phyloP scores from a whole-genome alignment of 2,329 filamentous ascomycete genomes.

The Diplocarpon mali region DNA sequence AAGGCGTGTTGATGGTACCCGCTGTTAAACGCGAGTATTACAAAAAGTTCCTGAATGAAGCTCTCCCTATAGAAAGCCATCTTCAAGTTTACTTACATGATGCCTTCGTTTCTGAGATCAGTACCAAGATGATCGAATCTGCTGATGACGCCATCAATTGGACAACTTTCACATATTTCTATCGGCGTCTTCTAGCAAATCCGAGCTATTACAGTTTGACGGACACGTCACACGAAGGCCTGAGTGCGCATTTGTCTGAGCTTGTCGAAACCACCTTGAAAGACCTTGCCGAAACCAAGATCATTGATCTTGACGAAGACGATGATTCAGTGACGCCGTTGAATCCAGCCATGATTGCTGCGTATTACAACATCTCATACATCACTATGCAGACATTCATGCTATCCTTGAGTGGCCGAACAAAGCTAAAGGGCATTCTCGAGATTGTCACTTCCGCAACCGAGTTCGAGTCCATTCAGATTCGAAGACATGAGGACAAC shows the following conservation, averaged over 20 bases:
- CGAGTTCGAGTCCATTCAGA: conserved; percentile 92
- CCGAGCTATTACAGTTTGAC: conserved; percentile 91
- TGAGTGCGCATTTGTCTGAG: conserved; percentile 92
- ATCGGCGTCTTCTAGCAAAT: conserved; percentile 85
- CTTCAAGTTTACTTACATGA: conserved; percentile 87
- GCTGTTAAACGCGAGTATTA: conserved; percentile 94
- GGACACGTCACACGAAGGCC: conserved; percentile 78
- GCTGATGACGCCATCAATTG: conserved; percentile 97
- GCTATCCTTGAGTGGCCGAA: conserved; percentile 75
- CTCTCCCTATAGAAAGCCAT: conserved; percentile 88
- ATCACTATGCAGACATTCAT: conserved; percentile 99
- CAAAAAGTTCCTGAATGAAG: conserved; percentile 96
- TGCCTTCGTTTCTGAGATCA: conserved; percentile 94
- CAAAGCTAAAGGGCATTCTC: conserved; percentile 91
- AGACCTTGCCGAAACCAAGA: conserved; percentile 84
- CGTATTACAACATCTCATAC: conserved; percentile 99
- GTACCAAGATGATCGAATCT: conserved; percentile 87
- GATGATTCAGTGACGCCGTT: conserved; percentile 82
- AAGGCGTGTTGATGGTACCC: conserved; percentile 93
- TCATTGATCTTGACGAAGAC: conserved; percentile 90
- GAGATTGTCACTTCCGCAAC: conserved; percentile 96
- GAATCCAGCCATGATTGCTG: conserved; percentile 95
- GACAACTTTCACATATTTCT: conserved; percentile 98
- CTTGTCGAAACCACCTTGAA: conserved; percentile 86
- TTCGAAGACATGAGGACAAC: conserved; percentile 81